A percentile compares a stretch with the other conserved stretches of the same genome.
phyloP scores from a whole-genome alignment of 805 yeast species.

The Barnettozyma pratensis region DNA sequence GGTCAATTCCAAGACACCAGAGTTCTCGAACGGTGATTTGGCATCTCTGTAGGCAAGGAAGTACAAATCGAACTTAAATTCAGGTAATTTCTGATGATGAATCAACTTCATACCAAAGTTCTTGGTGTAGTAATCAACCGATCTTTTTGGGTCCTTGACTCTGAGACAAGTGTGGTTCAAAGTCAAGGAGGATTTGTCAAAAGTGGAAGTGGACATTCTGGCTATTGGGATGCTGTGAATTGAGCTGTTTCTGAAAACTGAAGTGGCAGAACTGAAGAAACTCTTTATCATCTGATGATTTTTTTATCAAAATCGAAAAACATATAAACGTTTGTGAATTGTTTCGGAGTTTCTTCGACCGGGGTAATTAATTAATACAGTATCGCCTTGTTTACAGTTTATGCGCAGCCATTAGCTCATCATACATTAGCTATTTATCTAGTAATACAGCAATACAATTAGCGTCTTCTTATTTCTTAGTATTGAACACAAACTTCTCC shows the following conservation, averaged over 20 bases:
- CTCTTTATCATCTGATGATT: no score
- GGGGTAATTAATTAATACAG: no score
- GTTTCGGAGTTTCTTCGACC: no score
- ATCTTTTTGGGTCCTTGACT: slow-evolving; percentile 71
- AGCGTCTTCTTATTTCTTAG: no score
- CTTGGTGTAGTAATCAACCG: slow-evolving; percentile 68
- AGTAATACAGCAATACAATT: background rate
- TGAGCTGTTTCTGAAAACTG: no score
- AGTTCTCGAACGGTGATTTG: slow-evolving; percentile 18
- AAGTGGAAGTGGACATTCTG: slow-evolving; percentile 8
- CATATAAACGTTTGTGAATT: no score
- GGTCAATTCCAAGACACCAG: slow-evolving; percentile 78
- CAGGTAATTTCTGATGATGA: slow-evolving; percentile 45
- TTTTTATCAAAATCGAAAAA: no score
- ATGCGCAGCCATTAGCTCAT: no score
- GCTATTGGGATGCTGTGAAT: background rate
- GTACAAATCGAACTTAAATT: slow-evolving; percentile 58
- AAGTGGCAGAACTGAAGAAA: no score
- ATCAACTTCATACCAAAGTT: slow-evolving; percentile 70
- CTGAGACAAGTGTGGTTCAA: slow-evolving; percentile 74
- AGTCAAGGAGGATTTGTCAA: slow-evolving; percentile 20
- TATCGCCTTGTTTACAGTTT: no score
- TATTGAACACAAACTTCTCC: slow-evolving; percentile 9
- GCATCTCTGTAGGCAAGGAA: slow-evolving; percentile 44
- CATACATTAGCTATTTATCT: no score